Conservation (phyloP, 768 basidiomycete species). For the Clitopilus passeckerianus region DNA sequence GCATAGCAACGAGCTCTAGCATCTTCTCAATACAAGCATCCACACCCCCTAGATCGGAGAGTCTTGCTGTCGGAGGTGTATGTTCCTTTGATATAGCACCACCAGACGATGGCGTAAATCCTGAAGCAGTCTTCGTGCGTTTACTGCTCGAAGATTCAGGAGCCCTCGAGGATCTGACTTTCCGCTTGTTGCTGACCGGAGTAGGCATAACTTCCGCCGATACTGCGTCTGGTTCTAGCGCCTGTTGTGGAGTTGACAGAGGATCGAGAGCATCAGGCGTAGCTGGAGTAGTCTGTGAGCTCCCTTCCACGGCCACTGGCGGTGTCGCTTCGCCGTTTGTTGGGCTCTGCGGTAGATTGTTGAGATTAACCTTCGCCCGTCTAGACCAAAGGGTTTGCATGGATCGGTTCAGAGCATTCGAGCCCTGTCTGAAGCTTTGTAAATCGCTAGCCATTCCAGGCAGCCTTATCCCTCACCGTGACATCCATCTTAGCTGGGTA, state of each 20-base stretch:
- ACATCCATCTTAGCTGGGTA: constrained; percentile 14
- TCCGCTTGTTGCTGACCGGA: constrained; percentile 49
- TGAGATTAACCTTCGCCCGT: constrained; percentile 64
- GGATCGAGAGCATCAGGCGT: constrained; percentile 13
- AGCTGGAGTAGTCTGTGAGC: constrained; percentile 12
- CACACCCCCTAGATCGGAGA: constrained; percentile 87
- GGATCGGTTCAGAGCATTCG: constrained; percentile 71
- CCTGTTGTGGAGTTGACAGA: constrained; percentile 5
- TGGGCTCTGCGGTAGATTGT: constrained; percentile 31
- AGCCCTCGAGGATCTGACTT: constrained; percentile 47
- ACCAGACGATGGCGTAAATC: constrained; percentile 7
- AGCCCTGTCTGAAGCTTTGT: constrained; percentile 56
- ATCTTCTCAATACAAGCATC: constrained; percentile 85
- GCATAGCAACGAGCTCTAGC: constrained; percentile 95
- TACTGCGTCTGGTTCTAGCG: constrained; percentile 9
- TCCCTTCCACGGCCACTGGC: constrained; percentile 17
- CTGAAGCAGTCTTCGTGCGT: constrained; percentile 38
- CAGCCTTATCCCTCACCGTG: constrained; percentile 17
- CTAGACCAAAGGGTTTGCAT: constrained; percentile 80
- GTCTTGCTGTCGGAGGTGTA: constrained; percentile 65
- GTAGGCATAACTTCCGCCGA: constrained; percentile 7
- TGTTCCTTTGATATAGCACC: constrained; percentile 54
- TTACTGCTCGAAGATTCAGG: constrained; percentile 51
- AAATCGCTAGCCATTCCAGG: constrained; percentile 12
- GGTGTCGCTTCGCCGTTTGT: constrained; percentile 7